phyloP scores from a whole-genome alignment of 108 stramenopile genomes.

The Nitzschia putrida region DNA sequence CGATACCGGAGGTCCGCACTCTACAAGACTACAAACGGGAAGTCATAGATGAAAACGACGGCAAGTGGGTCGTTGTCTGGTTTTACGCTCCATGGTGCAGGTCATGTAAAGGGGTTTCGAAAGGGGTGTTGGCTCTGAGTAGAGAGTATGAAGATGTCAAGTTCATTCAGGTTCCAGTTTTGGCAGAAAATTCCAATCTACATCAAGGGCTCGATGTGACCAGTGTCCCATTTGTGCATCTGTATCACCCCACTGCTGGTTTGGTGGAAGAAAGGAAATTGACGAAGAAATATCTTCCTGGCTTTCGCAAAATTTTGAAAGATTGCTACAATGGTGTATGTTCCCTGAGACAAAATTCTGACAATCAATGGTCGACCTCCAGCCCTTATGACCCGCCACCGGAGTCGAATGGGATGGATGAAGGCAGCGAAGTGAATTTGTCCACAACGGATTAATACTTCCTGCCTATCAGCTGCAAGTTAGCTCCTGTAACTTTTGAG shows the following conservation, averaged over 20 bases:
- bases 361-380: conserved; percentile 24
- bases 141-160: conserved; percentile 46
- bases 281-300: conserved; percentile 20
- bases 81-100: conserved; percentile 84
- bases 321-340: conserved; percentile 25
- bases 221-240: conserved; percentile 66
- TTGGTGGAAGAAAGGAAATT: conserved; percentile 57
- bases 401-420: conserved; percentile 1
- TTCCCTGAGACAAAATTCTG: conserved; percentile 11
- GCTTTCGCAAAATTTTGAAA: conserved; percentile 23
- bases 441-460: too few relatives aligned
- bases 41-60: conserved; percentile 37
- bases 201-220: conserved; percentile 76
- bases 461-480: background rate
- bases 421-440: background rate
- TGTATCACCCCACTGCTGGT: conserved; percentile 68
- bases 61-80: conserved; percentile 66
- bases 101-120: conserved; percentile 71
- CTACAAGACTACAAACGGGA: conserved; percentile 61
- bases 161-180: conserved; percentile 75
- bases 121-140: conserved; percentile 58
- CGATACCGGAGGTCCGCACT: conserved; percentile 46
- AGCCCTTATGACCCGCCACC: conserved; percentile 28
- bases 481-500: background rate
- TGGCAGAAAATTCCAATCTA: conserved; percentile 62